These are phyloP conservation scores for Starmerella asiatica DNA, from an alignment of 805 yeast species.

Conservation along the genomic window DNA sequence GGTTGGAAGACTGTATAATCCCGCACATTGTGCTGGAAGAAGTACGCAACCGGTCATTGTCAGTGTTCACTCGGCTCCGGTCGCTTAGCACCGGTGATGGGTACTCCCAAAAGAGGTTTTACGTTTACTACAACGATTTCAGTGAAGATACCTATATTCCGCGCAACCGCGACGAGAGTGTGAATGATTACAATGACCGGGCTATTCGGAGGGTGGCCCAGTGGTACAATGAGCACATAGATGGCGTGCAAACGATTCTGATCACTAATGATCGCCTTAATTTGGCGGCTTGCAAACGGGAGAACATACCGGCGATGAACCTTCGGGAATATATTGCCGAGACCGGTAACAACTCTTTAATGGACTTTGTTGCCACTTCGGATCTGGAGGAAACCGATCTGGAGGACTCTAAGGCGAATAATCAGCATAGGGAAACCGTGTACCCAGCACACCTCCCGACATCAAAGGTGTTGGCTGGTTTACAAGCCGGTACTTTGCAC, in stretches of 20 bases:
- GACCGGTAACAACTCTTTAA: slow-evolving; percentile 52
- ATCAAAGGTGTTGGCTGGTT: slow-evolving; percentile 79
- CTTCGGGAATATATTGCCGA: slow-evolving; percentile 57
- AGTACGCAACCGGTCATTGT: slow-evolving; percentile 73
- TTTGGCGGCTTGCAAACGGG: slow-evolving; percentile 40
- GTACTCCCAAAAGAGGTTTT: slow-evolving; percentile 59
- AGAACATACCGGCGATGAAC: slow-evolving; percentile 42
- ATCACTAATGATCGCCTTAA: slow-evolving; percentile 71
- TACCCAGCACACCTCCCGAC: slow-evolving; percentile 69
- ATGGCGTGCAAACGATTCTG: slow-evolving; percentile 24
- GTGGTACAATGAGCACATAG: slow-evolving; percentile 62
- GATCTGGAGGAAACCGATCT: slow-evolving; percentile 23
- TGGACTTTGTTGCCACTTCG: slow-evolving; percentile 43
- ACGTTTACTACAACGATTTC: slow-evolving; percentile 90
- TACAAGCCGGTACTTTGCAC: slow-evolving; percentile 71
- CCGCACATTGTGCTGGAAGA: slow-evolving; percentile 94
- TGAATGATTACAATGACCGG: slow-evolving; percentile 83
- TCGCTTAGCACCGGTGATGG: slow-evolving; percentile 42
- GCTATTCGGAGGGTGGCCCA: slow-evolving; percentile 64
- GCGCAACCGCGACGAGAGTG: slow-evolving; percentile 52
- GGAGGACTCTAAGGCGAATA: slow-evolving; percentile 5
- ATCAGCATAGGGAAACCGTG: slow-evolving; percentile 36
- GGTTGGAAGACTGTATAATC: slow-evolving; percentile 79
- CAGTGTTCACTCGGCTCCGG: slow-evolving; percentile 75
- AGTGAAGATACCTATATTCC: slow-evolving; percentile 52